Conservation (phyloP, 2,329 filamentous ascomycete species). For the Paecilomyces formosus region DNA sequence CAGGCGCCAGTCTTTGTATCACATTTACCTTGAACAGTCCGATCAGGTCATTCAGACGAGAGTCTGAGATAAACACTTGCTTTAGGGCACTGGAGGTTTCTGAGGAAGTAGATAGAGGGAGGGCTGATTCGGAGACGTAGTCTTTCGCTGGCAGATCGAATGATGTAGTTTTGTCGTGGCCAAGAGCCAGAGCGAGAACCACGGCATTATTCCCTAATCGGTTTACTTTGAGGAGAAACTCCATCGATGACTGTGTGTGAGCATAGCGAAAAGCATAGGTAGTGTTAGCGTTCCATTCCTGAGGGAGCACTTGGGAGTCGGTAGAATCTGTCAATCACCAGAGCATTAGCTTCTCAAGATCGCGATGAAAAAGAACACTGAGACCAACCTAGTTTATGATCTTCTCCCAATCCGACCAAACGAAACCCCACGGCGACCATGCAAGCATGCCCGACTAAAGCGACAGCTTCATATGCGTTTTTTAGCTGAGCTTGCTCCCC, state of each 20-base stretch:
- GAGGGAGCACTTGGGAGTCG: conserved; percentile 48
- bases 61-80: conserved; percentile 65
- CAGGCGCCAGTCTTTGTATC: conserved; percentile 75
- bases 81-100: conserved; percentile 29
- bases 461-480: conserved; percentile 67
- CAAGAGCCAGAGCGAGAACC: conserved; percentile 68
- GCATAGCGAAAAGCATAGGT: conserved; percentile 77
- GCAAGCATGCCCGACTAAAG: conserved; percentile 74
- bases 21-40: conserved; percentile 68
- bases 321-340: conserved; percentile 17
- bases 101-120: conserved; percentile 42
- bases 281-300: conserved; percentile 71
- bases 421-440: conserved; percentile 75
- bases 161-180: conserved; percentile 71
- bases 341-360: not conserved
- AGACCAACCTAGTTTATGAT: conserved; percentile 58
- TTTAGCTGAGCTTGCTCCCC: conserved; percentile 22
- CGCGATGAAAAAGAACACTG: not conserved
- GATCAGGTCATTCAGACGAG: conserved; percentile 63
- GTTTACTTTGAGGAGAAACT: conserved; percentile 74
- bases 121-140: conserved; percentile 58
- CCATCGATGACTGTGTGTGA: conserved; percentile 76
- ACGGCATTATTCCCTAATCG: conserved; percentile 79
- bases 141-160: conserved; percentile 70
- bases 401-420: conserved; percentile 76